phyloP scores from a whole-genome alignment of 2,329 filamentous ascomycete species.

The Didymella keratinophila region DNA sequence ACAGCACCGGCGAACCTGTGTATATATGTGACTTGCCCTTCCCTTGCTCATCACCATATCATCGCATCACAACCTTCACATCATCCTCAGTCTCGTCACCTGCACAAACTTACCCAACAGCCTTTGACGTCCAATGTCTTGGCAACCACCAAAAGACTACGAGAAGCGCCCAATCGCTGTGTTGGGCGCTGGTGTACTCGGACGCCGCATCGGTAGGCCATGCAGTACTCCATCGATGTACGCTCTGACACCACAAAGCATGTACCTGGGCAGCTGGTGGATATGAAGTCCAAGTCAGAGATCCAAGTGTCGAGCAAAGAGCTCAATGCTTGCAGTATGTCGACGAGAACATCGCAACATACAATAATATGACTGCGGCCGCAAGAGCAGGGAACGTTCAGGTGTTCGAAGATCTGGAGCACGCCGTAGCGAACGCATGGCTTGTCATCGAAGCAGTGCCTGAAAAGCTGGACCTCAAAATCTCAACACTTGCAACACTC shows the following conservation, averaged over 20 bases:
- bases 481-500: constrained; percentile 57
- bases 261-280: constrained; percentile 53
- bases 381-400: constrained; percentile 10
- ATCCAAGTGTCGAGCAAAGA: constrained; percentile 49
- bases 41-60: background rate
- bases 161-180: constrained; percentile 22
- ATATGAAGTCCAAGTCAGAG: constrained; percentile 55
- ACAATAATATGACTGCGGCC: constrained; percentile 5
- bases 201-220: constrained; percentile 22
- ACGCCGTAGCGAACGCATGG: constrained; percentile 59
- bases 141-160: constrained; percentile 15
- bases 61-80: background rate
- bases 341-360: constrained; percentile 40
- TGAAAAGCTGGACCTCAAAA: constrained; percentile 60
- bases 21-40: constrained; percentile 11
- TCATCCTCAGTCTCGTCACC: background rate
- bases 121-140: constrained; percentile 7
- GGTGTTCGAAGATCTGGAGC: constrained; percentile 47
- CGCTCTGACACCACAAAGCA: constrained; percentile 9
- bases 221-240: background rate
- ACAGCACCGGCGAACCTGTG: constrained; percentile 1
- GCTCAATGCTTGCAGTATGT: constrained; percentile 53
- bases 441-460: constrained; percentile 64
- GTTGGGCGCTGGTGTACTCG: constrained; percentile 30
- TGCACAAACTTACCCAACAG: background rate